Evolutionary conservation across 169 alveolate genomes (phyloP).

Genomic region (Plasmodium yoelii): DNA sequence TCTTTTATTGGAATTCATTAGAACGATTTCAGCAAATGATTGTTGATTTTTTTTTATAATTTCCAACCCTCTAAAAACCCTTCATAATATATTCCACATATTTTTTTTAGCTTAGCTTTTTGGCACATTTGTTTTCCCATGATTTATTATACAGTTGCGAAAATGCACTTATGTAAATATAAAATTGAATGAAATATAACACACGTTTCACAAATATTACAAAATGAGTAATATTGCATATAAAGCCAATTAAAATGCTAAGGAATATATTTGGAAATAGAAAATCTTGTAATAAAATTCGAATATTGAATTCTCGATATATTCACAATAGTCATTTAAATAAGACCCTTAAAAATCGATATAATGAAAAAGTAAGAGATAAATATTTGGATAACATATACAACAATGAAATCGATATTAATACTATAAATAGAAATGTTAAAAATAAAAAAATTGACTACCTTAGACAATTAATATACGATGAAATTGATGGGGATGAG

Average conservation of each 20-base stretch:
- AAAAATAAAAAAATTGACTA: slow-evolving; percentile 52
- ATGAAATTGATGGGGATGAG: slow-evolving; percentile 64
- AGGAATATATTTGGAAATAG: slow-evolving; percentile 22
- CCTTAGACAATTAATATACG: slow-evolving; percentile 62
- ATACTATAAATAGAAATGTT: slow-evolving; percentile 33
- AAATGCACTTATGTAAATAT: background rate
- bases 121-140: too few species aligned
- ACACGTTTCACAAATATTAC: background rate
- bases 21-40: too few species aligned
- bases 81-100: too few species aligned
- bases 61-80: too few species aligned
- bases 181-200: background rate
- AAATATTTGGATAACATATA: slow-evolving; percentile 70
- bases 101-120: too few species aligned
- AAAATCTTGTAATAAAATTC: slow-evolving; percentile 21
- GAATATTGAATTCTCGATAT: slow-evolving; percentile 17
- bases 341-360: slow-evolving; percentile 50
- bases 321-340: slow-evolving; percentile 75
- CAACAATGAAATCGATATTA: slow-evolving; percentile 69
- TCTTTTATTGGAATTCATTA: too few species aligned
- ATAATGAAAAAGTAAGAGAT: slow-evolving; percentile 70
- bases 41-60: too few species aligned
- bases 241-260: slow-evolving; percentile 33
- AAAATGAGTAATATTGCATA: slow-evolving; percentile 11
- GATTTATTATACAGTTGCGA: too few species aligned